Evolutionary conservation across 306 rosid genomes (phyloP), one percentile per base, ranked within the genome.

Genomic region (Bauhinia variegata): DNA sequence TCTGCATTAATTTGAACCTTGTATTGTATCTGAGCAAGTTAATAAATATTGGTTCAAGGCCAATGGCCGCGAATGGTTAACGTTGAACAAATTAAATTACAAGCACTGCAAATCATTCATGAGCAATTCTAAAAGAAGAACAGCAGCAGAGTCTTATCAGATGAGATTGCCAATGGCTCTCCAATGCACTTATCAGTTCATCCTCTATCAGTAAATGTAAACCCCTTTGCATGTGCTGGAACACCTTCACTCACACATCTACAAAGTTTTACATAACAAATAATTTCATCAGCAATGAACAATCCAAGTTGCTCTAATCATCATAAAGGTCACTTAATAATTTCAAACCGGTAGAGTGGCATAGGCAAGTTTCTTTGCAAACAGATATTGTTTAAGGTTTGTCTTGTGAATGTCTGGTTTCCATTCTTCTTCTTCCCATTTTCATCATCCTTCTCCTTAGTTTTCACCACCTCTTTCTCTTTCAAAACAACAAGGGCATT

Each of bases 181-280:
- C 99, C 99, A 6, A 93, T 70, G 11, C 97, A 93, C 69, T 93
- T 97, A 68, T 85, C 99, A 0, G 96, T 93, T 95, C 95, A 85
- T 63, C 97, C 99, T 72, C 73, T 75, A 79, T 90, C 96, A 1
- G 90, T 68, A 77, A 84, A 93, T 4, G 99, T 93, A 71, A 93
- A 93, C 89, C 88, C 84, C 81, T 90, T 93, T 34, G 99, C 99
- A 85, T 93, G 99, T 50, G 99, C 97, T 47, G 99, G 99, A 68
- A 97, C 99, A 65, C 99, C 99, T 78, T 90, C 99, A 49, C 76
- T 88, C 78, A 90, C 97, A 58, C 99, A 93, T 88, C 97, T 93
- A 15, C 33, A n/a, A n/a, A n/a, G n/a, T n/a, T n/a, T n/a, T n/a
- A 18, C 2, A 33, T 12, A 60, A 12, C 68, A 54, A 49, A 67